Base-by-base conservation (phyloP, 768 basidiomycete species). In the Rhizopogon vesiculosus region DNA sequence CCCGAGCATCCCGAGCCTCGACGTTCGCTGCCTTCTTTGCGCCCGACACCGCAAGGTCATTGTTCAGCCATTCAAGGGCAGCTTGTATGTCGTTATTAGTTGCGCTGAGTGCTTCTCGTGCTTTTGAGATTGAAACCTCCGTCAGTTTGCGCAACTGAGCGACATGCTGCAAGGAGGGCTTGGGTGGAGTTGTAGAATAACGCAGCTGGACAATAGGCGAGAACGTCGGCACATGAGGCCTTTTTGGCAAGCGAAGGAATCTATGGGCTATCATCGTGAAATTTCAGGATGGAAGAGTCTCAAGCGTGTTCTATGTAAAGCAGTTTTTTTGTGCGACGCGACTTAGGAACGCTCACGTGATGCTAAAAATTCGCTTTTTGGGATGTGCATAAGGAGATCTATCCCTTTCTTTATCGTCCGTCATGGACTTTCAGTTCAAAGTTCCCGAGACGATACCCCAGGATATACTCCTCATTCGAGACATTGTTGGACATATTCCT, bases 11-110 rank as follows among this genome's bases (percentile, higher is more conserved):
- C 49, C 95, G 77, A n/a, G 79, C 84, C 2, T 83, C 82, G 7
- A 98, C 78, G 70, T 96, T 98, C 40, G 85, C 90, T 1, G 88
- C 90, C 65, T 91, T 93, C 60, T 81, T 80, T 16, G 84, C 85
- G 5, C 93, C 91, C 0, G 87, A 83, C 35, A 77, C 73, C 3
- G 76, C 75, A 29, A 89, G 76, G 69, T 96, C 91, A 54, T 84
- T 79, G 62, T 88, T 74, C 38, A 98, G 80, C 91, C 93, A 98
- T 63, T 77, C 73, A 56, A 95, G 72, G 10, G 96, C 93, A 22
- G 69, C 78, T 15, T 84, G 69, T 52, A 97, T 64, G 69, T 93
- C 82, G 74, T 91, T 89, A 65, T 86, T 80, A 31, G 84, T 79
- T 28, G 85, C 83, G 51, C 71, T 67, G 51, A 98, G 87, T 2